phyloP scores from a whole-genome alignment of 2,329 filamentous ascomycete species.

The Neofusicoccum ribis region DNA sequence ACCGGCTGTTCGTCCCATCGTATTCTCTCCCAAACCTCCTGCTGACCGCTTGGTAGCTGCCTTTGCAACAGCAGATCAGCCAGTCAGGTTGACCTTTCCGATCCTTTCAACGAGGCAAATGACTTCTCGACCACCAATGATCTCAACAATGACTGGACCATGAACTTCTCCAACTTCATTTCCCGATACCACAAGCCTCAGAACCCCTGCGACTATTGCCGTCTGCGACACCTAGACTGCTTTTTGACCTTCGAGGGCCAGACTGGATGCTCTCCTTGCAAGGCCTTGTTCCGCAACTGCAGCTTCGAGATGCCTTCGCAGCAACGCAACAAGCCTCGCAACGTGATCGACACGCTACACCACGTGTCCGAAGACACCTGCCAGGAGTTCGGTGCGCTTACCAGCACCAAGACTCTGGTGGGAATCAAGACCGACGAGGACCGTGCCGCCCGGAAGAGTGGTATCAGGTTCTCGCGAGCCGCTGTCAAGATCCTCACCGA shows the following conservation, averaged over 20 bases:
- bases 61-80: conserved; percentile 24
- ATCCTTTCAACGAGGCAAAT: neutral
- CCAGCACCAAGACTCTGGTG: conserved; percentile 35
- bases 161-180: conserved; percentile 48
- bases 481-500: conserved; percentile 79
- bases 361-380: conserved; percentile 44
- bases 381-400: conserved; percentile 34
- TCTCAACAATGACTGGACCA: conserved; percentile 35
- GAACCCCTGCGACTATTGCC: conserved; percentile 50
- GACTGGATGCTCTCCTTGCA: conserved; percentile 48
- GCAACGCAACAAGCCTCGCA: conserved; percentile 31
- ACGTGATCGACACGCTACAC: conserved; percentile 50
- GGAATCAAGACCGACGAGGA: conserved; percentile 36
- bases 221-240: conserved; percentile 48
- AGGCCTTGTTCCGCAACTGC: conserved; percentile 50
- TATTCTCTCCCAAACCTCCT: neutral
- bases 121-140: conserved; percentile 23
- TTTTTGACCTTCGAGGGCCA: conserved; percentile 45
- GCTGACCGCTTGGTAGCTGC: conserved; percentile 24
- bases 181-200: conserved; percentile 48
- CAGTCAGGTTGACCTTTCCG: neutral
- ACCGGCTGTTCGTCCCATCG: neutral
- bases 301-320: conserved; percentile 44
- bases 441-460: conserved; percentile 58
- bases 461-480: conserved; percentile 75